phyloP scores from a whole-genome alignment of 192 early-diverging fungal genomes.

The Cladochytrium replicatum region DNA sequence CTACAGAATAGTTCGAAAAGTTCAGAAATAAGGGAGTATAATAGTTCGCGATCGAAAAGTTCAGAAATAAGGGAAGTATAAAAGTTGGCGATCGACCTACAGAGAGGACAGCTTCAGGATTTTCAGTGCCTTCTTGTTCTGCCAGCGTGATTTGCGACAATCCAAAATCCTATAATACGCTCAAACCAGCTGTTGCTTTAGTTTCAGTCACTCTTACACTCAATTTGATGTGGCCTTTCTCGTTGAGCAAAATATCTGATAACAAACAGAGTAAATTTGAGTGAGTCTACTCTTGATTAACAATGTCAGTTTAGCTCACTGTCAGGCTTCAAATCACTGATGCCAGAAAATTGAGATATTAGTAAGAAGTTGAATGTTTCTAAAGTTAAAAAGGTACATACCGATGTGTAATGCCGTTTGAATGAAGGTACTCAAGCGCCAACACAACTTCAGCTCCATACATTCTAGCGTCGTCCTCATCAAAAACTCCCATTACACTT shows the following conservation, averaged over 20 bases:
- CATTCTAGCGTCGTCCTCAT: conserved; percentile 70
- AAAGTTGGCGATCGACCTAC: no score
- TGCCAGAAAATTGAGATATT: neutral
- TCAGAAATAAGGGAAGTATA: no score
- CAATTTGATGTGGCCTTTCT: conserved; percentile 84
- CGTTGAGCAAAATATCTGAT: conserved; percentile 69
- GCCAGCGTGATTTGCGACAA: conserved; percentile 71
- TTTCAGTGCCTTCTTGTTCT: conserved; percentile 26
- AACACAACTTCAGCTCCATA: conserved; percentile 84
- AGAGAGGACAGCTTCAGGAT: neutral
- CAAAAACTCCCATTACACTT: conserved; percentile 65
- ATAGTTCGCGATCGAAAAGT: no score
- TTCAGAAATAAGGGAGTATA: no score
- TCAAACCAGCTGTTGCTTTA: neutral
- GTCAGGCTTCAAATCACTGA: conserved; percentile 37
- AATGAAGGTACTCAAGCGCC: conserved; percentile 85
- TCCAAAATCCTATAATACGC: conserved; percentile 66
- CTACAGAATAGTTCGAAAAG: no score
- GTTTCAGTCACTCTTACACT: conserved; percentile 32
- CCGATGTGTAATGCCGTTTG: conserved; percentile 81
- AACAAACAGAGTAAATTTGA: conserved; percentile 5
- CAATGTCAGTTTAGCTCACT: conserved; percentile 25
- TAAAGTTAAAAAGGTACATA: conserved; percentile 31
- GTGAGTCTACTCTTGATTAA: neutral
- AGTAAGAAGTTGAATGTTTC: conserved; percentile 3